Evolutionary conservation across 768 basidiomycete genomes (phyloP), one percentile per base, ranked within the genome.

Genomic region (Kwoniella dejecticola): DNA sequence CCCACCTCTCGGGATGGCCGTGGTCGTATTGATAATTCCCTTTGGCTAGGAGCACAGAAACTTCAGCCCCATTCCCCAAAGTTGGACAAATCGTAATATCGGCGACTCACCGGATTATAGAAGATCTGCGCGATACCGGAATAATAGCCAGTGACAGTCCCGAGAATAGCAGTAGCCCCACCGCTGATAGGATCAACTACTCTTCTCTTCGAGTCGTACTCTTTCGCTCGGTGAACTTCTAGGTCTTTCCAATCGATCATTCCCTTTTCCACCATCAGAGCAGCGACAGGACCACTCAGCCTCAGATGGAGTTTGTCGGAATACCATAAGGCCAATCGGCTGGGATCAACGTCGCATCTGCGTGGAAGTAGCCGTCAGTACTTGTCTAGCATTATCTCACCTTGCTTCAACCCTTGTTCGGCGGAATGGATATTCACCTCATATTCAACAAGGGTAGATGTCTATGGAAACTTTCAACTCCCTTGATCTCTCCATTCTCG

Each of bases 391-490:
- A n/a, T n/a, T n/a, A n/a, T n/a, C n/a, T n/a, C n/a, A n/a, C n/a
- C n/a, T n/a, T n/a, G n/a, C n/a, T n/a, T n/a, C n/a, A 42, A 19
- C 6, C 19, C 59, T 48, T 29, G 33, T 24, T 42, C 12, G n/a
- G 55, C 48, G 13, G 24, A 4, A 8, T 23, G 11, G 41, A 42
- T 42, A 57, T 75, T 46, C 21, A 80, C 80, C 84, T 78, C 86
- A 87, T 87, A 65, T 85, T 85, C 29, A 84, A 68, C 44, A 87
- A 70, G 0, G 86, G 86, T 17, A 87, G 76, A 71, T 87, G 86
- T 42, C 77, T 78, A 71, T 87, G 85, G 69, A 87, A 86, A 36
- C 83, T 83, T 21, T 84, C 83, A 3, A 84, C 83, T n/a, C 72
- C 69, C 49, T 66, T 67, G 24, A 59, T 44, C 38, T 72, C 72